Evolutionary conservation across 73 alveolate species (phyloP).

Genomic region (Tetrahymena borealis): DNA sequence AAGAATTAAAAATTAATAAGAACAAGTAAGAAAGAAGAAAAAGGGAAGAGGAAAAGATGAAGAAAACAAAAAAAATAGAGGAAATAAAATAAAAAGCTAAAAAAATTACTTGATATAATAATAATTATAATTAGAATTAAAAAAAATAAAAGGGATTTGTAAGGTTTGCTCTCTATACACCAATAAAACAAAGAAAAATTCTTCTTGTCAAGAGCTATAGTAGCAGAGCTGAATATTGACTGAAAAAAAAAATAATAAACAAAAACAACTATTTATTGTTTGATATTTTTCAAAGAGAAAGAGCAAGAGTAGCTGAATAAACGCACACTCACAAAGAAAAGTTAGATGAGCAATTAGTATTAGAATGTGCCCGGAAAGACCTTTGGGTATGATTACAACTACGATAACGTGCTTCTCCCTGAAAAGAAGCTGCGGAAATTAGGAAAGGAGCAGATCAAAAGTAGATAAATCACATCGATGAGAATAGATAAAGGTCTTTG

Average conservation of each 20-base stretch:
- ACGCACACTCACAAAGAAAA: background rate
- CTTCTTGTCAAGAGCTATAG: background rate
- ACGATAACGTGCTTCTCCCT: slow-evolving; percentile 12
- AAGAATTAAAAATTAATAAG: background rate
- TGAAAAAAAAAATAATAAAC: background rate
- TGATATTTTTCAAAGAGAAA: background rate
- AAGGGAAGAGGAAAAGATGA: background rate
- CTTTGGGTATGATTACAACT: slow-evolving; percentile 12
- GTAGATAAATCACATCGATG: slow-evolving; percentile 37
- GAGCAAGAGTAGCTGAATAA: background rate
- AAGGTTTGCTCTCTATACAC: background rate
- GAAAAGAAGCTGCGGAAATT: slow-evolving; percentile 7
- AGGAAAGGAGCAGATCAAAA: slow-evolving; percentile 14
- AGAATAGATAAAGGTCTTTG: slow-evolving; percentile 25
- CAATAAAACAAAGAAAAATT: background rate
- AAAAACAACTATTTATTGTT: background rate
- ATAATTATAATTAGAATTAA: background rate
- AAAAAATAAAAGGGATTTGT: background rate
- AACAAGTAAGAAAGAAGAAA: background rate
- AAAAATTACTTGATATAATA: background rate
- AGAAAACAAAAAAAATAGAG: background rate
- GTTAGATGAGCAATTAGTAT: background rate
- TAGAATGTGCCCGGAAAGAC: background rate
- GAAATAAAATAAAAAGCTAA: background rate
- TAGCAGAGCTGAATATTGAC: background rate